Conservation (phyloP, 2,329 filamentous ascomycete species). For the Calonectria pauciramosa region DNA sequence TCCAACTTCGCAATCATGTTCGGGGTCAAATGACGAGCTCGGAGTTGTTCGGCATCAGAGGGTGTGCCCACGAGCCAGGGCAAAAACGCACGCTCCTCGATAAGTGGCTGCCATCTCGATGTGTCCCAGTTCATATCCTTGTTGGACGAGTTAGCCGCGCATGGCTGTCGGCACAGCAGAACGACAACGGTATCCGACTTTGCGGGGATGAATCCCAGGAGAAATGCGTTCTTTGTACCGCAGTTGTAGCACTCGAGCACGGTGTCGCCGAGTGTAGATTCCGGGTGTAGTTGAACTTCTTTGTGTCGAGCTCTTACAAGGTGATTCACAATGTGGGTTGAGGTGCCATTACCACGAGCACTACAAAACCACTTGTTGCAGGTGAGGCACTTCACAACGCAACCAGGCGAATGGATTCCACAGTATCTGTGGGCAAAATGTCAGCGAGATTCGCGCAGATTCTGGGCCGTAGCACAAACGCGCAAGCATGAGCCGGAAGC, state of each 20-base stretch:
- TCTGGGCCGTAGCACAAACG: slow-evolving; percentile 70
- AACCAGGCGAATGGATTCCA: slow-evolving; percentile 95
- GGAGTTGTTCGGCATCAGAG: slow-evolving; percentile 94
- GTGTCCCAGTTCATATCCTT: slow-evolving; percentile 99
- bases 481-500: slow-evolving; percentile 94
- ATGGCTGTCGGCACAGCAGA: slow-evolving; percentile 94
- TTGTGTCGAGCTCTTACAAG: slow-evolving; percentile 97
- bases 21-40: slow-evolving; percentile 91
- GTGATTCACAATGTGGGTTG: slow-evolving; percentile 98
- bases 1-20: slow-evolving; percentile 97
- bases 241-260: slow-evolving; percentile 99
- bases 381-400: slow-evolving; percentile 94
- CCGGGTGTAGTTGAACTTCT: slow-evolving; percentile 96
- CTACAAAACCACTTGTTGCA: slow-evolving; percentile 99
- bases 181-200: slow-evolving; percentile 99
- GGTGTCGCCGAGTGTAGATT: slow-evolving; percentile 93
- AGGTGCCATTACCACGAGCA: slow-evolving; percentile 94
- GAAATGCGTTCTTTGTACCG: slow-evolving; percentile 98
- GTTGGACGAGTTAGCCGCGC: slow-evolving; percentile 92
- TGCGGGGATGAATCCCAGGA: slow-evolving; percentile 97
- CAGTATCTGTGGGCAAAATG: slow-evolving; percentile 77
- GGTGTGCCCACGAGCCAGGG: slow-evolving; percentile 92
- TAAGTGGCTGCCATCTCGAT: slow-evolving; percentile 96
- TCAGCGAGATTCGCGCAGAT: slow-evolving; percentile 39
- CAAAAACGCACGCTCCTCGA: slow-evolving; percentile 95